Evolutionary conservation across 2,329 filamentous ascomycete genomes (phyloP).

Genomic region (Zasmidium citrigriseum): DNA sequence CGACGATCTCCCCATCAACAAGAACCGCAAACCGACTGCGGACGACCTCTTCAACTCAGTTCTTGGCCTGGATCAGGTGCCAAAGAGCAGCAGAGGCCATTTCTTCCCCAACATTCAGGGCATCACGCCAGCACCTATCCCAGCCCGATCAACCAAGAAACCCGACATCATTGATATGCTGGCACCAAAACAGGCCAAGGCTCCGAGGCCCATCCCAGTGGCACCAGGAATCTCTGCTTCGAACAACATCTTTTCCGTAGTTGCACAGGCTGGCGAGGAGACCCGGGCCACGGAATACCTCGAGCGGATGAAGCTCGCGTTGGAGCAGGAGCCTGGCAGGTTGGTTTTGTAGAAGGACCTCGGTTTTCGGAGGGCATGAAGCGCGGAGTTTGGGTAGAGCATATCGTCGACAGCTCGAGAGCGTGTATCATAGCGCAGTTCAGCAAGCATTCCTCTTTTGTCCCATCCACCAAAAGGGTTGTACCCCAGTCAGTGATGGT

Average conservation of each 20-base stretch:
- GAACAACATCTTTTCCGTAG: conserved; percentile 78
- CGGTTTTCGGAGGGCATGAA: conserved; percentile 1
- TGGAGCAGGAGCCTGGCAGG: conserved; percentile 78
- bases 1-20: conserved; percentile 72
- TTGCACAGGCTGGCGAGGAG: conserved; percentile 77
- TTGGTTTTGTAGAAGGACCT: conserved; percentile 56
- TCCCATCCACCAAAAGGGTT: too few species aligned
- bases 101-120: conserved; percentile 72
- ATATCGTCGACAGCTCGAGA: not conserved
- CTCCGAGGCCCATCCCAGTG: conserved; percentile 30
- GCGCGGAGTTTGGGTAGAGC: conserved; percentile 16
- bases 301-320: conserved; percentile 77
- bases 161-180: conserved; percentile 84
- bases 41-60: conserved; percentile 89
- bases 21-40: conserved; percentile 65
- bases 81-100: conserved; percentile 57
- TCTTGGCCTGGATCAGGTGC: conserved; percentile 66
- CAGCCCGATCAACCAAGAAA: conserved; percentile 45
- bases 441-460: not conserved
- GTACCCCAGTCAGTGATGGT: too few species aligned
- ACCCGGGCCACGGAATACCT: conserved; percentile 79
- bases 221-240: conserved; percentile 45
- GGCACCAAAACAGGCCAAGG: conserved; percentile 47
- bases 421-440: conserved; percentile 10
- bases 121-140: conserved; percentile 49